Conservation (phyloP, 2,329 filamentous ascomycete species). For the Alternaria solani region DNA sequence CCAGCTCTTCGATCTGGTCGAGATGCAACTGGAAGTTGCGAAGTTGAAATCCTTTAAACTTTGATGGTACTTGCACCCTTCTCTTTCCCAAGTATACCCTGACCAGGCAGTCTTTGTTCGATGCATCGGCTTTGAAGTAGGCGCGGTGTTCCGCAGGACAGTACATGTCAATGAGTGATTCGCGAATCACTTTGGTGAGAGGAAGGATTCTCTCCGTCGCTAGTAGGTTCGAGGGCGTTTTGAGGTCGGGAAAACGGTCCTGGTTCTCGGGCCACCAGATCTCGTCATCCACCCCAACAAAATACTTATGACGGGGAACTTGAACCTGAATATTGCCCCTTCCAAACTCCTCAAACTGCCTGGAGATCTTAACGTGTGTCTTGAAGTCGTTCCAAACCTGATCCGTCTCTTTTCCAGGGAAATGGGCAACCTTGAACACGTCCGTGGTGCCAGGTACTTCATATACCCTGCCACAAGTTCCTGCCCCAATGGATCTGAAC, state of each 20-base stretch:
- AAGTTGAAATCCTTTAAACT: constrained; percentile 46
- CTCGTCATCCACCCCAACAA: constrained; percentile 3
- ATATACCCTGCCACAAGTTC: constrained; percentile 15
- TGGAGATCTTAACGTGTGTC: constrained; percentile 2
- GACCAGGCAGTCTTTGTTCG: constrained; percentile 56
- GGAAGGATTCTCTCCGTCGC: constrained; percentile 48
- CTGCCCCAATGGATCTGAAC: constrained; percentile 8
- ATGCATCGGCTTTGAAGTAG: constrained; percentile 23
- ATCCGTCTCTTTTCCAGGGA: constrained; percentile 4
- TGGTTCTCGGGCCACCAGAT: constrained; percentile 16
- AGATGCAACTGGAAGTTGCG: constrained; percentile 60
- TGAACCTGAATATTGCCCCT: constrained; percentile 3
- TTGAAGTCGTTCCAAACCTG: constrained; percentile 19
- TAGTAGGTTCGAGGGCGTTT: constrained; percentile 44
- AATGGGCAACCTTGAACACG: constrained; percentile 12
- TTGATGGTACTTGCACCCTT: constrained; percentile 8
- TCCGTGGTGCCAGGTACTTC: neutral
- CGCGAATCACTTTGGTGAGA: constrained; percentile 34
- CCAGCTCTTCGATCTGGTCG: constrained; percentile 59
- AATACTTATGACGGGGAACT: constrained; percentile 6
- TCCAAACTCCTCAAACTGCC: neutral
- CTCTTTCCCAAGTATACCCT: constrained; percentile 58
- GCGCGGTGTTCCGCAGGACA: constrained; percentile 34
- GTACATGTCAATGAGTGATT: constrained; percentile 44
- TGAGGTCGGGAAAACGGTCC: constrained; percentile 37